Percentiles rank a stretch among this genome's conserved stretches.
phyloP scores from a whole-genome alignment of 2,329 filamentous ascomycete species.

The Paracoccidioides brasiliensis region DNA sequence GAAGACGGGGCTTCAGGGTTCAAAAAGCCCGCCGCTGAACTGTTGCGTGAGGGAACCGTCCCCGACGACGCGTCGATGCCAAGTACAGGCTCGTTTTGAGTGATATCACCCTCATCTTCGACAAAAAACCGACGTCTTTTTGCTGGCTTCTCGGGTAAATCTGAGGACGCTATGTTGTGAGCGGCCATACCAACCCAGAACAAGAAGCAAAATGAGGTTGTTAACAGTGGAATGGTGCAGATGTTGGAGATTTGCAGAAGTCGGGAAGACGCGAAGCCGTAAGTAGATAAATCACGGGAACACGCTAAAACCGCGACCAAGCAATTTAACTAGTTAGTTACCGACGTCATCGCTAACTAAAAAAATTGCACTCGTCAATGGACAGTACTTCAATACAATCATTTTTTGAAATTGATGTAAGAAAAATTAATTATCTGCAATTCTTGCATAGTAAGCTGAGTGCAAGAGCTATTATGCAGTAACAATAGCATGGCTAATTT shows the following conservation, averaged over 20 bases:
- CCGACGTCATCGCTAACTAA: slow-evolving; percentile 3
- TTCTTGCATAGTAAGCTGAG: neutral
- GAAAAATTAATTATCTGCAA: neutral
- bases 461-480: neutral
- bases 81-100: neutral
- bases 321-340: neutral
- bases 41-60: neutral
- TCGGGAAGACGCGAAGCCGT: slow-evolving; percentile 2
- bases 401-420: neutral
- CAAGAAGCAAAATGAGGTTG: neutral
- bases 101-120: slow-evolving; percentile 28
- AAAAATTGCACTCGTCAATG: slow-evolving; percentile 1
- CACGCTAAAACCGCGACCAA: neutral
- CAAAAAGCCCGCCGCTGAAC: neutral
- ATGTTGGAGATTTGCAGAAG: neutral
- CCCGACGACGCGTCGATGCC: slow-evolving; percentile 4
- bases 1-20: neutral
- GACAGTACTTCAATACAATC: neutral
- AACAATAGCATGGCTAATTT: neutral
- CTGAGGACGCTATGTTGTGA: slow-evolving; percentile 23
- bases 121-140: slow-evolving; percentile 54
- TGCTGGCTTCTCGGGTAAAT: slow-evolving; percentile 40
- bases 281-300: slow-evolving; percentile 3
- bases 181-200: neutral
- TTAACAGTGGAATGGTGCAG: neutral